Evolutionary conservation across 2,329 filamentous ascomycete genomes (phyloP), one percentile per base, ranked within the genome.

Genomic region (Pseudogymnoascus sp.): DNA sequence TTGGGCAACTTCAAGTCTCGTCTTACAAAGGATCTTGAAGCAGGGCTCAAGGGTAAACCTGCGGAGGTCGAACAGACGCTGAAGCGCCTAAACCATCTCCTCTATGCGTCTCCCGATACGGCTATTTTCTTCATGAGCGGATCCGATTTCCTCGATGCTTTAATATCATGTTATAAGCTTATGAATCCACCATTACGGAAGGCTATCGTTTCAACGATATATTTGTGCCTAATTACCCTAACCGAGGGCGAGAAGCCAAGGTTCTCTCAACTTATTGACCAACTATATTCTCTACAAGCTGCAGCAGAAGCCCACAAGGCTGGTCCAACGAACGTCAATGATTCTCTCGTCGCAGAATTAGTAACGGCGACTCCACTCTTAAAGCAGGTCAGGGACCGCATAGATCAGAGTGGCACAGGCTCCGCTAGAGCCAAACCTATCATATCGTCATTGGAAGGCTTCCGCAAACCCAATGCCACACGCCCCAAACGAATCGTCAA

Each of bases 81-180:
- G 33, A 79, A 79, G 56, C 77, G 77, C 8, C 71, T 91, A n/a
- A 89, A 85, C 64, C 80, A 84, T 60, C 75, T 92, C 3, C 75
- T 91, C 4, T 80, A 84, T 67, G 79, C 78, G 5, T 90, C 86
- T 4, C 78, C 84, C 0, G 77, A 80, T 18, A 77, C 79, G 0
- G 82, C 82, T 18, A 76, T 78, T 1, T 78, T 90, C 68, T 87
- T 96, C 69, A 83, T 96, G 68, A 89, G 89, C 0, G 93, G 93
- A 0, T 92, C 89, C 60, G 93, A 97, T 75, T 93, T 94, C 69
- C 75, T 96, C 18, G 93, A 97, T 72, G 85, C 88, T 0, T 79
- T 96, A 11, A 78, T 84, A 38, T 77, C 77, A 60, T 86, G 86
- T 65, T 92, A 87, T 74, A 80, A 78, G 59, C 81, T 87, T 63